These are phyloP conservation scores for Tetrahymena malaccensis DNA, from an alignment of 73 alveolate genomes.

Conservation along the genomic window DNA sequence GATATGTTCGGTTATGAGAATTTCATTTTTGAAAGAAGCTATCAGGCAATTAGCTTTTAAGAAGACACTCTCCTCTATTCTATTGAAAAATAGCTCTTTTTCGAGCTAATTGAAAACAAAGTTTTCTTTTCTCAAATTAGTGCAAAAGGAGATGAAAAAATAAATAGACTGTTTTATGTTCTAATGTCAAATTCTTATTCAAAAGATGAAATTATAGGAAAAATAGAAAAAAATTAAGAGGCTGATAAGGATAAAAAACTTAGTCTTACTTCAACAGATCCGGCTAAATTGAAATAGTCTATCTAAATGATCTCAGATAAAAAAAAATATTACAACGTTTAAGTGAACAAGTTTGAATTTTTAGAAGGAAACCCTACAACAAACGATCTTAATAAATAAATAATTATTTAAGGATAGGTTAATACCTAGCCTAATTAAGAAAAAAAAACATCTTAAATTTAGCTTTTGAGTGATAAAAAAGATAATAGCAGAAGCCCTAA, in stretches of 20 bases:
- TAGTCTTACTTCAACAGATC: not conserved
- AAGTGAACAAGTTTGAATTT: not conserved
- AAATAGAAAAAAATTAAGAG: not conserved
- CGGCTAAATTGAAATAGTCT: not conserved
- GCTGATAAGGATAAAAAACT: not conserved
- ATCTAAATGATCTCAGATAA: not conserved
- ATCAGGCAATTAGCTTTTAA: not conserved
- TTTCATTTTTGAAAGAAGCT: not conserved
- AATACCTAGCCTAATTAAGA: not conserved
- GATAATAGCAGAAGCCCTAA: not conserved
- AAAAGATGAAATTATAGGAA: not conserved
- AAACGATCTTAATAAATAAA: not conserved
- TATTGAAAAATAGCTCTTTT: not conserved
- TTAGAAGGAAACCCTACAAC: not conserved
- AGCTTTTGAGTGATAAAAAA: not conserved
- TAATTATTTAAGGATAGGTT: not conserved
- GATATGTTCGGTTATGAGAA: not conserved
- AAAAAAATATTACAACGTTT: not conserved
- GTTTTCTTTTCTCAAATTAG: not conserved
- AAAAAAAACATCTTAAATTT: not conserved
- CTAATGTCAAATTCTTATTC: not conserved
- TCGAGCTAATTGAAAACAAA: not conserved
- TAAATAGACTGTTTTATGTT: not conserved
- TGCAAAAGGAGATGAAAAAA: not conserved
- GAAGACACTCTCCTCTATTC: not conserved